phyloP scores from a whole-genome alignment of 768 basidiomycete genomes.

The Termitomyces sp. region DNA sequence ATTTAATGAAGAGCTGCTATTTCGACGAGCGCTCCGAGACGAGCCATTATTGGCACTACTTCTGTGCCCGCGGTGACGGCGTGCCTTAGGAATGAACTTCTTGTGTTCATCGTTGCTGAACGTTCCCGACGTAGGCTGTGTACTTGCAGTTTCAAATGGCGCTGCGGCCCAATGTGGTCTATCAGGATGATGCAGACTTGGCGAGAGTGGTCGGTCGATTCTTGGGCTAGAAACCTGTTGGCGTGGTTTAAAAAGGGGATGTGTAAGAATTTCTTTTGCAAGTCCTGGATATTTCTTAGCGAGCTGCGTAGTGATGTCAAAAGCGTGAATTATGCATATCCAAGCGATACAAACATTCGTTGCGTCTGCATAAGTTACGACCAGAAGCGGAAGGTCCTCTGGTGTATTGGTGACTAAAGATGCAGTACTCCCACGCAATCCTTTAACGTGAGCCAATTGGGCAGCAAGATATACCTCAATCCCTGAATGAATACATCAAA shows the following conservation, averaged over 20 bases:
- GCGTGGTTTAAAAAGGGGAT: constrained; percentile 19
- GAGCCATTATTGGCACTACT: neutral
- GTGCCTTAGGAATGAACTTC: neutral
- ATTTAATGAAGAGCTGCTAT: neutral
- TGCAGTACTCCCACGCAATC: neutral
- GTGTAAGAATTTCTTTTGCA: constrained; percentile 25
- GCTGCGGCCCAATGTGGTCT: constrained; percentile 14
- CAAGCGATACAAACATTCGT: neutral
- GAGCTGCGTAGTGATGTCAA: constrained; percentile 17
- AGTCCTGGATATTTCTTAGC: constrained; percentile 28
- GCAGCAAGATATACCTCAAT: neutral
- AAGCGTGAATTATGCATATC: neutral
- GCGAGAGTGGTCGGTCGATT: neutral
- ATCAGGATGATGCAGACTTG: constrained; percentile 9
- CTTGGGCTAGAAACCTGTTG: neutral
- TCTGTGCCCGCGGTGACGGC: neutral
- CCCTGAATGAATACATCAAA: neutral
- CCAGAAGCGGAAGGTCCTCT: neutral
- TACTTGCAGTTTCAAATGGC: neutral
- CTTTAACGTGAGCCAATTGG: neutral
- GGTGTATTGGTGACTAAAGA: neutral
- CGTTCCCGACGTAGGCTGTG: neutral
- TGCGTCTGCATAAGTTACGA: neutral
- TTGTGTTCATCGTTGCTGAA: neutral
- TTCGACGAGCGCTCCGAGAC: neutral